These are phyloP conservation scores for Kockovaella imperatae DNA, from an alignment of 768 basidiomycete species.

Conservation along the genomic window DNA sequence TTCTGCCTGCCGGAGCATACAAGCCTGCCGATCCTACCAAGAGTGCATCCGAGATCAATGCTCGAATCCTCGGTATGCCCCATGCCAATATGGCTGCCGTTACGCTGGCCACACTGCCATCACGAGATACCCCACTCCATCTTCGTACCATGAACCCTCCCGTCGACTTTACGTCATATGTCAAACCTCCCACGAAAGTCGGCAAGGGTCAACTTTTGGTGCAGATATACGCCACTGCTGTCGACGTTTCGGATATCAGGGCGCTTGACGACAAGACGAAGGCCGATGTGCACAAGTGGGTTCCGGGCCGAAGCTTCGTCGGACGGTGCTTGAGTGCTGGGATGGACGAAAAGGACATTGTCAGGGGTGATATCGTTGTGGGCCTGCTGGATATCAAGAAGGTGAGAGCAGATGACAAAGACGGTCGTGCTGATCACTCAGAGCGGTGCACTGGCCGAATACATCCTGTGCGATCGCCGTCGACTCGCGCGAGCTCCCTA, in stretches of 20 bases:
- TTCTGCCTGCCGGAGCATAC: constrained; percentile 50
- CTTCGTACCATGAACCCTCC: constrained; percentile 44
- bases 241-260: constrained; percentile 69
- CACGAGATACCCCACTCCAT: constrained; percentile 37
- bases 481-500: constrained; percentile 66
- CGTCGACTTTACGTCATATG: constrained; percentile 60
- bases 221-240: constrained; percentile 80
- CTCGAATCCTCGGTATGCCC: constrained; percentile 67
- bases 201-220: constrained; percentile 64
- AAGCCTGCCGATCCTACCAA: constrained; percentile 44
- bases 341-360: constrained; percentile 63
- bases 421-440: constrained; percentile 43
- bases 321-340: constrained; percentile 76
- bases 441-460: constrained; percentile 84
- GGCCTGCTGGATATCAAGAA: constrained; percentile 71
- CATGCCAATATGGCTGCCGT: constrained; percentile 85
- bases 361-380: constrained; percentile 78
- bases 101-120: constrained; percentile 17
- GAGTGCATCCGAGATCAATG: constrained; percentile 54
- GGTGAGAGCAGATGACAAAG: constrained; percentile 49
- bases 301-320: constrained; percentile 80
- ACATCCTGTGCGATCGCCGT: constrained; percentile 71
- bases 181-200: constrained; percentile 65
- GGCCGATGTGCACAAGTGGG: constrained; percentile 53
- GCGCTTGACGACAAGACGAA: constrained; percentile 44